Evolutionary conservation across 2,329 filamentous ascomycete genomes (phyloP), one percentile per base, ranked within the genome.

Genomic region (Fusarium clavum): DNA sequence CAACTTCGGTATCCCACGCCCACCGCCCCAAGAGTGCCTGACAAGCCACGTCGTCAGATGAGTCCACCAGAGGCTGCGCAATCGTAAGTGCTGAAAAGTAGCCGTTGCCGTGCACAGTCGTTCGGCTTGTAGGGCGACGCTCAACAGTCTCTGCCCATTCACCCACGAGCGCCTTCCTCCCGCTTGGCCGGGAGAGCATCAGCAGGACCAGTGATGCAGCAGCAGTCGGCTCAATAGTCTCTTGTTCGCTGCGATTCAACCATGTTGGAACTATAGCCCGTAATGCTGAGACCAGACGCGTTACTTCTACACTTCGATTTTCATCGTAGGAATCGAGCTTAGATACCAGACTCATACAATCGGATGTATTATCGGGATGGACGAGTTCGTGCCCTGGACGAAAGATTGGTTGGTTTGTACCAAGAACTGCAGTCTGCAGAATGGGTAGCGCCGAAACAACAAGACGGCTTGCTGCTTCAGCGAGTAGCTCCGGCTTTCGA

Each of bases 401-500:
- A 9, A 75, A 38, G 3, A 44, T 14, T 29, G 68, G 45, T 10
- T 46, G 47, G 6, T 53, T 45, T 27, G 61, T 32, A 6, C 69
- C 64, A 1, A 80, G 60, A 6, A 78, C 57, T 5, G 76, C 74
- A n/a, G 79, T 71, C 58, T 87, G 81, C 4, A 88, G 73, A 2
- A 86, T 57, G 1, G 87, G 86, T 12, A 84, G 78, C 1, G 81
- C 77, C 7, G 89, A 84, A 9, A 87, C 81, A 13, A 91, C 81
- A 2, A 93, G 81, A n/a, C 81, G 82, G 70, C 88, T 86, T 16
- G 84, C 83, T 0, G 88, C 87, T 72, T 91, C 89, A 27, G 88
- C 87, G 6, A 92, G 83, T 24, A 92, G 82, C 61, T 92, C 91
- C 0, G 88, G 89, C 25, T 87, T 87, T 20, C 91, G 83, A 67